Evolutionary conservation across 2,329 filamentous ascomycete species (phyloP).

Genomic region (Tolypocladium paradoxum): DNA sequence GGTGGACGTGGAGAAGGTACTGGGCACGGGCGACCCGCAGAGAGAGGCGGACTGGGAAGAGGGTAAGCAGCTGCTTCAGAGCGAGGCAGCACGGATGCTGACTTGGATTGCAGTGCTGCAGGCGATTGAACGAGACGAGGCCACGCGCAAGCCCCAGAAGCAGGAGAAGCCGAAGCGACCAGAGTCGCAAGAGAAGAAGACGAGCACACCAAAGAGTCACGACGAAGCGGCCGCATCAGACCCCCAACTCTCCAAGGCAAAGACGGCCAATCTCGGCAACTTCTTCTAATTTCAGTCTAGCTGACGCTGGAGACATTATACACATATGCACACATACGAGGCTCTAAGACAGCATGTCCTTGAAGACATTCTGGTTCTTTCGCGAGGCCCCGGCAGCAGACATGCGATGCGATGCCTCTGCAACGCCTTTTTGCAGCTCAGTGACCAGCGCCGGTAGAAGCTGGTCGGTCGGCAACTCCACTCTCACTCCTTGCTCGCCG

Average conservation of each 20-base stretch:
- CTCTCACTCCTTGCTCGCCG: constrained; percentile 42
- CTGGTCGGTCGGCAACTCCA: constrained; percentile 46
- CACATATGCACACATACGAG: background rate
- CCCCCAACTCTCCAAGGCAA: constrained; percentile 13
- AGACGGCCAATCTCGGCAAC: constrained; percentile 26
- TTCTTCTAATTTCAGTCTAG: constrained; percentile 33
- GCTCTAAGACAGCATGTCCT: constrained; percentile 48
- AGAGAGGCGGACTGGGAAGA: constrained; percentile 84
- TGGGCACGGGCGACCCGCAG: constrained; percentile 67
- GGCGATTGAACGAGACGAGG: constrained; percentile 56
- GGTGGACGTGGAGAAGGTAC: constrained; percentile 71
- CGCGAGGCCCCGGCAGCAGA: background rate
- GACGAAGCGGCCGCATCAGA: constrained; percentile 9
- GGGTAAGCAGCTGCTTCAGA: constrained; percentile 37
- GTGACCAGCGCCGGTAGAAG: constrained; percentile 47
- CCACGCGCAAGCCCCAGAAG: constrained; percentile 35
- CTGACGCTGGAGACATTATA: constrained; percentile 6
- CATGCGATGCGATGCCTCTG: background rate
- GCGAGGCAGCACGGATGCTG: constrained; percentile 3
- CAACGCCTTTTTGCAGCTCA: constrained; percentile 27
- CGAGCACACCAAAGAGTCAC: constrained; percentile 2
- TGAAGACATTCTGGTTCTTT: constrained; percentile 29
- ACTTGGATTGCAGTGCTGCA: constrained; percentile 40
- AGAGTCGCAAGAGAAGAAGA: constrained; percentile 8
- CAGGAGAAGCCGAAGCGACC: constrained; percentile 25